Conservation (phyloP, 2,329 filamentous ascomycete genomes). For the Mycosphaerella sp. region DNA sequence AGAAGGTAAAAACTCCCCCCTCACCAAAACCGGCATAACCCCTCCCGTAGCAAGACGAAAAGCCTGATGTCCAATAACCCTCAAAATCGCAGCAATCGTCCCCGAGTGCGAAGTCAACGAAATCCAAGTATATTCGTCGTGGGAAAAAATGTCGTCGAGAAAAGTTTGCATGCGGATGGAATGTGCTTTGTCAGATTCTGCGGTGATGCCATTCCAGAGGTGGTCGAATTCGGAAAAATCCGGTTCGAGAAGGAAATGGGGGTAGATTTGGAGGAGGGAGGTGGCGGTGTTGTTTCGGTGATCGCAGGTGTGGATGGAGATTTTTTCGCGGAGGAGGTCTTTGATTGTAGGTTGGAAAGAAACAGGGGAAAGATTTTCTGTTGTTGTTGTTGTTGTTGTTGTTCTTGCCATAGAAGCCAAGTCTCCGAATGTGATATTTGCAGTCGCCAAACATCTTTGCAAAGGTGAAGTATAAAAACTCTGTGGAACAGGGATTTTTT, state of each 20-base stretch:
- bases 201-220: constrained; percentile 47
- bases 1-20: constrained; percentile 45
- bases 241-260: constrained; percentile 51
- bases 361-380: no score
- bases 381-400: no score
- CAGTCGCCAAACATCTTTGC: constrained; percentile 56
- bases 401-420: constrained; percentile 49
- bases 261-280: constrained; percentile 50
- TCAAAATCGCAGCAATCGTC: constrained; percentile 48
- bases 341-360: constrained; percentile 57
- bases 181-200: constrained; percentile 49
- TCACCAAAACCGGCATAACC: constrained; percentile 61
- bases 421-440: constrained; percentile 54
- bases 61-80: constrained; percentile 53
- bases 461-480: constrained; percentile 62
- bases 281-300: constrained; percentile 48
- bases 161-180: constrained; percentile 45
- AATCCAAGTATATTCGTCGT: constrained; percentile 50
- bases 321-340: constrained; percentile 60
- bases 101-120: constrained; percentile 57
- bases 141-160: constrained; percentile 52
- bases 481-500: constrained; percentile 56
- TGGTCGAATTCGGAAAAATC: constrained; percentile 55
- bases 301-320: constrained; percentile 63
- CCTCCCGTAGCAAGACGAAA: constrained; percentile 61